Base-by-base conservation (phyloP, 2,329 filamentous ascomycete species). In the Scedosporium apiospermum region DNA sequence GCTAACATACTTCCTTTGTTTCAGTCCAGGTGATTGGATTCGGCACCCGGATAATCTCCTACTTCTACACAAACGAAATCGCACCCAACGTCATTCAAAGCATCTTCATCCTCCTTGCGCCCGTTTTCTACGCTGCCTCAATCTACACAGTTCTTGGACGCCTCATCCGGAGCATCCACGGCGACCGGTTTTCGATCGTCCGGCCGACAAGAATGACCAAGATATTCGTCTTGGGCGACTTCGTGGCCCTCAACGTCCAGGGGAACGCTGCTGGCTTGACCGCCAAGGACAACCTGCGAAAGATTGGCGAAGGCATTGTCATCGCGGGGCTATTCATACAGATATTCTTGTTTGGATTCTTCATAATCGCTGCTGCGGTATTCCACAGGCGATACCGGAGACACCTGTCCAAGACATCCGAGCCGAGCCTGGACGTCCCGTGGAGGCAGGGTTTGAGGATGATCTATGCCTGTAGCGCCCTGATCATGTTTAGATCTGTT, bases 311-410 rank as follows among this genome's bases (percentile, higher is more conserved):
- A 64, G 75, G 77, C 16, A 70, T 84, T 60, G 78, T 85, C 14
- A 71, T 85, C 14, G 76, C 66, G 3, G 83, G 83, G 7, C 71
- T 87, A 2, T 71, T 80, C n/a, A 68, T 83, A 2, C 83, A 87
- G 66, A 75, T 86, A 2, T 46, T 79, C 23, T 74, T 81, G 53
- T 84, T 86, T 64, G 73, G 74, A 16, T 72, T 84, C 57, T 86
- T 86, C 67, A 70, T 83, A 9, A 53, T 78, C 3, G 74, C 77
- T 0, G 74, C 80, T 0, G 65, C 74, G 0, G 65, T 78, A 0
- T 82, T 83, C 68, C 77, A 84, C 63, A 63, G 62, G 7, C 1
- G 42, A 44, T 72, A 72, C 1, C 23, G 51, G 23, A 55, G 23
- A n/a, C 18, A 55, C 21, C n/a, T 55, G 7, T 14, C 18, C 18